Evolutionary conservation across 169 alveolate species (phyloP).

Genomic region (Cryptosporidium parvum): DNA sequence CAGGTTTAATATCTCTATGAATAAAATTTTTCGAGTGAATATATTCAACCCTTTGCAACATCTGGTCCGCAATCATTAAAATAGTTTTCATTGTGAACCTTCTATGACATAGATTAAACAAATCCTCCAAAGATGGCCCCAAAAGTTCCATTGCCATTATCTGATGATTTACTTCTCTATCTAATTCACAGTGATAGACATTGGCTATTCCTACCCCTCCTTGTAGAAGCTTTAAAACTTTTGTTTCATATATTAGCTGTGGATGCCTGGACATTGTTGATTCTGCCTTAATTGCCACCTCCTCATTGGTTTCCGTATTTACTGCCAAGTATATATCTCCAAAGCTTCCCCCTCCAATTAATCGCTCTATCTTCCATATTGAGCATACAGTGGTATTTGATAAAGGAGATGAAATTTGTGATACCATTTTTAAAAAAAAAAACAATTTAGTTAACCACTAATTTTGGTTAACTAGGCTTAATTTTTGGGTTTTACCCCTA

Average conservation of each 20-base stretch:
- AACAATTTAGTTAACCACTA: neutral
- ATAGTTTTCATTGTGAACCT: constrained; percentile 56
- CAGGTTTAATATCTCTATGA: constrained; percentile 87
- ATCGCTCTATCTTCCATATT: constrained; percentile 76
- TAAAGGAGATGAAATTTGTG: constrained; percentile 72
- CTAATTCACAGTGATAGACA: constrained; percentile 77
- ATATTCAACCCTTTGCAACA: constrained; percentile 77
- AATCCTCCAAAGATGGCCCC: constrained; percentile 87
- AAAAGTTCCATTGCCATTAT: constrained; percentile 87
- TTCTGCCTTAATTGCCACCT: constrained; percentile 84
- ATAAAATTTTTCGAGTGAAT: constrained; percentile 85
- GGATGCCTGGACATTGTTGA: constrained; percentile 85
- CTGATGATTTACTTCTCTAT: constrained; percentile 76
- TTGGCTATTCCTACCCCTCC: constrained; percentile 72
- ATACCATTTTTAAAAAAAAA: constrained; percentile 19
- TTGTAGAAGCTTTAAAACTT: constrained; percentile 77
- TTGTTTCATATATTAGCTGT: constrained; percentile 80
- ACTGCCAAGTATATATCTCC: constrained; percentile 84
- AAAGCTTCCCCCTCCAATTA: constrained; percentile 84
- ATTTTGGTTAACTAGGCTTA: neutral
- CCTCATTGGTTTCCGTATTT: constrained; percentile 82
- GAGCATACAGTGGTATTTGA: constrained; percentile 78
- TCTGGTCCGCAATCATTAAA: constrained; percentile 73
- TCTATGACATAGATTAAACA: constrained; percentile 68
- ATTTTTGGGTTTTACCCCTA: neutral